Evolutionary conservation across 2,329 filamentous ascomycete species (phyloP).

Genomic region (Leptographium flavum): DNA sequence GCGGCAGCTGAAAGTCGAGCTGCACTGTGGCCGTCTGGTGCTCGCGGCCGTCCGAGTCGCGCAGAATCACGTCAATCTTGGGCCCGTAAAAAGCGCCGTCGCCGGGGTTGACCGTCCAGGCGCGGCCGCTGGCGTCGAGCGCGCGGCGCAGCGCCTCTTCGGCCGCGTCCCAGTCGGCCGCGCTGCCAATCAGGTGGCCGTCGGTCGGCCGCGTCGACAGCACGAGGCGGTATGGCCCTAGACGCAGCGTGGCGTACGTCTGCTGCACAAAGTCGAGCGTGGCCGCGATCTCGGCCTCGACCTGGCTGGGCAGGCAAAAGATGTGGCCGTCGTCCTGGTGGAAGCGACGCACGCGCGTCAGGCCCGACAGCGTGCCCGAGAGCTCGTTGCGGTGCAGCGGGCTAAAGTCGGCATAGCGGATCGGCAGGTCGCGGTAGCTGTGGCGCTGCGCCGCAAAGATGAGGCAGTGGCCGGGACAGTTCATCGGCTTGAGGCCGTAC

Average conservation of each 20-base stretch:
- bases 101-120: slow-evolving; percentile 63
- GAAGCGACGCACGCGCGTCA: slow-evolving; percentile 87
- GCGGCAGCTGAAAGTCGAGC: slow-evolving; percentile 78
- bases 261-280: slow-evolving; percentile 62
- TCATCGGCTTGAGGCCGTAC: slow-evolving; percentile 87
- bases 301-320: slow-evolving; percentile 68
- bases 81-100: slow-evolving; percentile 87
- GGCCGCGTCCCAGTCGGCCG: slow-evolving; percentile 52
- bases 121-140: slow-evolving; percentile 46
- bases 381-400: slow-evolving; percentile 92
- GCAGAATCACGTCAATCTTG: slow-evolving; percentile 77
- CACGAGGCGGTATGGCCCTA: slow-evolving; percentile 61
- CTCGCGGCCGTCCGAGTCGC: slow-evolving; percentile 68
- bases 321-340: slow-evolving; percentile 90
- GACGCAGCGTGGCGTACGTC: slow-evolving; percentile 54
- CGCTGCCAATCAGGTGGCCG: slow-evolving; percentile 56
- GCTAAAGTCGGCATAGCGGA: slow-evolving; percentile 90
- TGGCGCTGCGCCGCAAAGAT: slow-evolving; percentile 74
- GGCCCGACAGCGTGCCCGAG: slow-evolving; percentile 76
- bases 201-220: slow-evolving; percentile 66
- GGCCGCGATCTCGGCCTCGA: slow-evolving; percentile 56
- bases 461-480: slow-evolving; percentile 87
- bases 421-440: slow-evolving; percentile 80
- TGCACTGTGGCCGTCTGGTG: slow-evolving; percentile 84
- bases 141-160: slow-evolving; percentile 52